Conservation (phyloP, 768 basidiomycete genomes). For the Phlebiopsis flavidoalba region DNA sequence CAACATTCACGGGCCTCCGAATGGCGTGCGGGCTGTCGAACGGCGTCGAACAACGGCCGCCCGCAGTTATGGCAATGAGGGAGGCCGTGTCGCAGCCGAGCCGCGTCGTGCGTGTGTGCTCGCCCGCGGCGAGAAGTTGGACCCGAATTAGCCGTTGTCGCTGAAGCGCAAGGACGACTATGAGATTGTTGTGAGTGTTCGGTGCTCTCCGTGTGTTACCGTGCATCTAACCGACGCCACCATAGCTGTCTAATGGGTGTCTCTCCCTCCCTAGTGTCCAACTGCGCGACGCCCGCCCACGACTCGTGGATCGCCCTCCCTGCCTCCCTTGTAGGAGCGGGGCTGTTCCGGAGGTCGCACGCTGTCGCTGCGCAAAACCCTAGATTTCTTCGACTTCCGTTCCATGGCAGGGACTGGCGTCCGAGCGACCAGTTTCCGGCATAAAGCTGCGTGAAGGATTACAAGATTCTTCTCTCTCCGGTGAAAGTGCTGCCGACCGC, state of each 20-base stretch:
- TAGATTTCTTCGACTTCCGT: not conserved
- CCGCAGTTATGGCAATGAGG: slow-evolving; percentile 81
- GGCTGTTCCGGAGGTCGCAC: not conserved
- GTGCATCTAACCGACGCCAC: not conserved
- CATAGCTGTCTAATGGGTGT: not conserved
- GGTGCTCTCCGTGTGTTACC: too few species aligned
- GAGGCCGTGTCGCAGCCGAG: slow-evolving; percentile 61
- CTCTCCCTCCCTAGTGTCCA: too few species aligned
- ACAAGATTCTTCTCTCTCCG: not conserved
- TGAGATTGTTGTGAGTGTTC: not conserved
- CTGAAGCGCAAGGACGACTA: not conserved
- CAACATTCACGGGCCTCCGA: slow-evolving; percentile 9
- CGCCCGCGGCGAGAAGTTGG: slow-evolving; percentile 81
- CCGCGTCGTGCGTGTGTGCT: slow-evolving; percentile 75
- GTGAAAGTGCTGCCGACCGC: not conserved
- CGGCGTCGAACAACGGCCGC: slow-evolving; percentile 75
- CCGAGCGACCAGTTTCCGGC: not conserved
- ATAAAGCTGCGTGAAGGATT: not conserved
- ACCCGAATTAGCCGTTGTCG: slow-evolving; percentile 30
- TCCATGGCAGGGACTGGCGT: not conserved
- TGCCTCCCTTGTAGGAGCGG: not conserved
- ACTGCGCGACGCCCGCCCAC: not conserved
- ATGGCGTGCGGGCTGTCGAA: slow-evolving; percentile 38
- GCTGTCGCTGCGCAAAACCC: not conserved
- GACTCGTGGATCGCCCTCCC: not conserved